Base-by-base conservation (phyloP, 2,329 filamentous ascomycete species). In the Scorias spongiosa region DNA sequence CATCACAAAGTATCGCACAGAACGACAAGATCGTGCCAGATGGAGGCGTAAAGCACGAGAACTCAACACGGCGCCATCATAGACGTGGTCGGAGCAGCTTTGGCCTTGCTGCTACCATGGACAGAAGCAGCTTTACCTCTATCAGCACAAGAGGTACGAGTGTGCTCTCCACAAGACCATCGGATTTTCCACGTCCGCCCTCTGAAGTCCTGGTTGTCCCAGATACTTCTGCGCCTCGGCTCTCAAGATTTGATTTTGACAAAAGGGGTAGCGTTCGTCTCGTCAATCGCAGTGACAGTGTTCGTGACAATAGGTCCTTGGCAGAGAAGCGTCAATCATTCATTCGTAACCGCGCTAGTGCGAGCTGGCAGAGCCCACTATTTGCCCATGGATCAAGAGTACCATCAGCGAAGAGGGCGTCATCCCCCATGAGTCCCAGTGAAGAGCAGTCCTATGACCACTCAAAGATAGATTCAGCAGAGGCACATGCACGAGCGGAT, bases 321-420 rank as follows among this genome's bases (percentile, higher is more conserved):
- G 56, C 63, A 32, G 63, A 66, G 29, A 66, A 64, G 45, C 59
- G 66, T 6, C 56, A 60, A 42, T 66, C 62, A 11, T 68, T 63
- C 49, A 63, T 67, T 38, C 53, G 60, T 12, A 64, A 67, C 44
- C 59, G 66, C 30, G 62, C 61, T 2, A 60, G 59, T 14, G 60
- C 55, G 10, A 58, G 55, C 29, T 56, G 59, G 11, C 61, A 65
- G 3, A 57, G 51, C 41, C 57, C 54, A 32, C 61, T 68, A 30
- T 68, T 68, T 45, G 57, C 60, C 5, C 60, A 60, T 37, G 54
- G 50, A 12, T 55, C 53, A n/a, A 29, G 15, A 28, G 38, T 18
- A 20, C 15, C 38, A 8, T 18, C 15, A 20, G 38, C 12, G 5
- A 12, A 17, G 15, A 28, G 17, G 15, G 15, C 32, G 11, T 36